Percentiles rank a stretch among this genome's conserved stretches.
These are phyloP conservation scores for Cynanchum wilfordii DNA, from an alignment of 257 asterid species.

Conservation along the genomic window DNA sequence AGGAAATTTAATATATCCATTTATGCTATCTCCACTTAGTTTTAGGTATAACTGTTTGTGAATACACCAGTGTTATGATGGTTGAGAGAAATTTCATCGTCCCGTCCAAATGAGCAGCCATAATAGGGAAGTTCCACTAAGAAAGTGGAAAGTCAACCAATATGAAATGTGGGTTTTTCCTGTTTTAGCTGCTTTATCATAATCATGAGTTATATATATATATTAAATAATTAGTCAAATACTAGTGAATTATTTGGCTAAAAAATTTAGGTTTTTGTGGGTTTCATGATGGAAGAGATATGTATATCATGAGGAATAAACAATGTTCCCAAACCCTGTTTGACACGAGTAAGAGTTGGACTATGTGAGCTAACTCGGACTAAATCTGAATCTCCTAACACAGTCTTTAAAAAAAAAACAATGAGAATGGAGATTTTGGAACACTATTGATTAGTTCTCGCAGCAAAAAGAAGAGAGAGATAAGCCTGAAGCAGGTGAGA, in stretches of 20 bases:
- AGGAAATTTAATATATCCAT: slow-evolving; percentile 8
- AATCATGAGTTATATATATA: slow-evolving; percentile 16
- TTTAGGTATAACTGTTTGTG: neutral
- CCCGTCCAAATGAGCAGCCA: slow-evolving; percentile 24
- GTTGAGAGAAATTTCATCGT: neutral
- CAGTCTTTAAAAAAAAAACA: too few species aligned
- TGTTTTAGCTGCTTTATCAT: slow-evolving; percentile 34
- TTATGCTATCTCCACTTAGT: slow-evolving; percentile 26
- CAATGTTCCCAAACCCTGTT: too few species aligned
- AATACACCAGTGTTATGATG: neutral
- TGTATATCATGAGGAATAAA: neutral
- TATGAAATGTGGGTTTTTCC: slow-evolving; percentile 31
- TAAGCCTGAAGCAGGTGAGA: too few species aligned
- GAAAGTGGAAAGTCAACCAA: slow-evolving; percentile 47
- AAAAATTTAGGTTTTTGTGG: slow-evolving; percentile 9
- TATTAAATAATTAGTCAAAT: neutral
- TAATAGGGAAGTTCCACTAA: slow-evolving; percentile 59
- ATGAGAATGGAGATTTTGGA: too few species aligned
- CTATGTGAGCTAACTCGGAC: too few species aligned
- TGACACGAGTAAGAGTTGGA: too few species aligned
- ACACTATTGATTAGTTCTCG: too few species aligned
- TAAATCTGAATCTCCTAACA: too few species aligned
- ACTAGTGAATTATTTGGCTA: neutral
- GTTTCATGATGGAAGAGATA: slow-evolving; percentile 11
- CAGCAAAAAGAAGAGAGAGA: too few species aligned